phyloP scores from a whole-genome alignment of 2,329 filamentous ascomycete genomes.

The Tolypocladium album region DNA sequence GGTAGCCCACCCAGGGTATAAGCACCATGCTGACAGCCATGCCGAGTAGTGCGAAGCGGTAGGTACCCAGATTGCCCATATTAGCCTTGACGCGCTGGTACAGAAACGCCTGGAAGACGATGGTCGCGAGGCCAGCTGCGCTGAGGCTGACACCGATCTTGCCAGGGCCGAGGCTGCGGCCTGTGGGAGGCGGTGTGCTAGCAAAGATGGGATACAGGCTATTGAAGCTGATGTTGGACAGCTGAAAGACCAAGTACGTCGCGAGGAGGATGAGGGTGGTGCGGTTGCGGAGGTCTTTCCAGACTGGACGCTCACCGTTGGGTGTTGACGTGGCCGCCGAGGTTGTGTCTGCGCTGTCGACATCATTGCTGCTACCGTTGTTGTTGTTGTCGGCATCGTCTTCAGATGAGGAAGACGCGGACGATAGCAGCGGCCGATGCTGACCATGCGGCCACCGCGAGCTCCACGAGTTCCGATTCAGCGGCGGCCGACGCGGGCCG shows the following conservation, averaged over 20 bases:
- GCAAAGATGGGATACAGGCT: conserved; percentile 91
- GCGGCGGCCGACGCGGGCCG: conserved; percentile 5
- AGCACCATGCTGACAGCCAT: conserved; percentile 74
- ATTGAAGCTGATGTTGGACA: conserved; percentile 92
- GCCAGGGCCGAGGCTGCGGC: conserved; percentile 62
- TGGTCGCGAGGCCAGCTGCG: conserved; percentile 74
- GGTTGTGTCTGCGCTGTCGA: conserved; percentile 6
- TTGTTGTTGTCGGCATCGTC: conserved; percentile 9
- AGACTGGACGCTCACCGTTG: conserved; percentile 24
- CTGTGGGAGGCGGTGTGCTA: conserved; percentile 62
- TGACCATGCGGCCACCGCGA: conserved; percentile 24
- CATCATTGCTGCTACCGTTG: neutral
- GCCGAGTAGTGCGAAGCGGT: conserved; percentile 65
- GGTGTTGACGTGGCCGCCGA: neutral
- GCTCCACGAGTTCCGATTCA: conserved; percentile 24
- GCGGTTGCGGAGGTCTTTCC: conserved; percentile 57
- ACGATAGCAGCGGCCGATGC: conserved; percentile 18
- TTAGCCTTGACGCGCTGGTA: conserved; percentile 70
- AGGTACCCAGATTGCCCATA: conserved; percentile 78
- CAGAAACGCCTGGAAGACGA: conserved; percentile 78
- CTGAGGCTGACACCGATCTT: conserved; percentile 81
- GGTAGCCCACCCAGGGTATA: conserved; percentile 85
- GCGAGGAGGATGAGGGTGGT: conserved; percentile 73
- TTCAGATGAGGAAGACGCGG: conserved; percentile 13
- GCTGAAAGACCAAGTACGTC: conserved; percentile 87